Evolutionary conservation across 768 basidiomycete genomes (phyloP).

Genomic region (Cubamyces sp.): DNA sequence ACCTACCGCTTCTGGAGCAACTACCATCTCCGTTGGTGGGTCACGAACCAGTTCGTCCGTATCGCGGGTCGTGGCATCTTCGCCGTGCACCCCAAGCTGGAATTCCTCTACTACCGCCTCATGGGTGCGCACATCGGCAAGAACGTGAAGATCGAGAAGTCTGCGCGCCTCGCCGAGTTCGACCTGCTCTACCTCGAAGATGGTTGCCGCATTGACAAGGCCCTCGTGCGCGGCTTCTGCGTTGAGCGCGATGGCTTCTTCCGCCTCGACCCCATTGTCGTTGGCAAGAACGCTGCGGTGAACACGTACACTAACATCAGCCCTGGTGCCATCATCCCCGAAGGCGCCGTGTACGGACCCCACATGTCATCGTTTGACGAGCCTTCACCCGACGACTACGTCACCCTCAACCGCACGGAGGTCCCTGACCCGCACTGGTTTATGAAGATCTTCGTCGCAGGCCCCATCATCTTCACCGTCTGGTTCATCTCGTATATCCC

Average conservation of each 20-base stretch:
- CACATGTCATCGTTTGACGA: conserved; percentile 49
- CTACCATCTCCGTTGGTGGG: conserved; percentile 50
- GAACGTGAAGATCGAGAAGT: conserved; percentile 44
- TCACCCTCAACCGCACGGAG: conserved; percentile 45
- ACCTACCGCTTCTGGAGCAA: conserved; percentile 39
- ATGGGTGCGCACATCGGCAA: conserved; percentile 49
- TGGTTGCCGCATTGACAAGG: conserved; percentile 47
- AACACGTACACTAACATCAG: conserved; percentile 51
- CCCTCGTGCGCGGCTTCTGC: conserved; percentile 47
- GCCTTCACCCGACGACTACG: conserved; percentile 42
- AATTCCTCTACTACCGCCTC: conserved; percentile 48
- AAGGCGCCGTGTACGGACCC: conserved; percentile 47
- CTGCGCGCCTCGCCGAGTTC: conserved; percentile 46
- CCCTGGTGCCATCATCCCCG: conserved; percentile 44
- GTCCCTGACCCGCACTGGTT: conserved; percentile 37
- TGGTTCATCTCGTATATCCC: conserved; percentile 44
- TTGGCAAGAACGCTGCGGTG: conserved; percentile 44
- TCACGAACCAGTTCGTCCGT: conserved; percentile 45
- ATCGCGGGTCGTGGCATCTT: conserved; percentile 49
- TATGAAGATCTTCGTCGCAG: conserved; percentile 43
- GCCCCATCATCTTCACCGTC: conserved; percentile 44
- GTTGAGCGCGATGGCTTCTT: conserved; percentile 51
- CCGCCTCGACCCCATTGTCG: conserved; percentile 42
- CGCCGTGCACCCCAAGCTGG: conserved; percentile 41
- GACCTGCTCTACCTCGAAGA: conserved; percentile 49